Conservation (phyloP, 805 yeast species). For the Yarrowia sp. region DNA sequence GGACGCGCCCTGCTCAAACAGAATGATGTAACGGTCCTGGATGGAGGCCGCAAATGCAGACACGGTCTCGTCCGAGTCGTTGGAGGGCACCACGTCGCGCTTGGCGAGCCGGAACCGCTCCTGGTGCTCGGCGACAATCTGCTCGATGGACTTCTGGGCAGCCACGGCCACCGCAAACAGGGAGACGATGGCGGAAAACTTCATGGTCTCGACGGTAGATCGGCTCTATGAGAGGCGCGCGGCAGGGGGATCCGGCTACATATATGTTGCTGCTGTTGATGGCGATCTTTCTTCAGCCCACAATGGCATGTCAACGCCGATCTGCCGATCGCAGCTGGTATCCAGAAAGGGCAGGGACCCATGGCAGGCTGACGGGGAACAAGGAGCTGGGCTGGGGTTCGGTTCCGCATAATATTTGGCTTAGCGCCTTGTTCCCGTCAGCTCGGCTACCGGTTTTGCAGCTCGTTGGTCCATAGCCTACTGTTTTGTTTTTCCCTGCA, state of each 20-base stretch:
- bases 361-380: conserved; percentile 7
- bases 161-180: conserved; percentile 20
- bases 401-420: neutral
- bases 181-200: conserved; percentile 4
- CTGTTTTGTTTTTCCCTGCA: neutral
- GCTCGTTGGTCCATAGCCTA: conserved; percentile 11
- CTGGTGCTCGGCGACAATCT: conserved; percentile 15
- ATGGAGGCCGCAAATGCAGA: neutral
- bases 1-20: conserved; percentile 21
- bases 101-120: conserved; percentile 11
- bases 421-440: neutral
- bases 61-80: conserved; percentile 9
- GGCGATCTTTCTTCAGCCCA: conserved; percentile 10
- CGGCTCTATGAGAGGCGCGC: neutral
- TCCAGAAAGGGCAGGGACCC: conserved; percentile 7
- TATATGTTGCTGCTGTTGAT: conserved; percentile 14
- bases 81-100: conserved; percentile 5
- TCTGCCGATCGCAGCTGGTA: conserved; percentile 9
- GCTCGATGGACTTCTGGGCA: conserved; percentile 21
- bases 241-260: conserved; percentile 18
- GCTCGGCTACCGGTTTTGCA: neutral
- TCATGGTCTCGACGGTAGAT: neutral
- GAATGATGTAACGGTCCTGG: conserved; percentile 26
- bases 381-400: conserved; percentile 8
- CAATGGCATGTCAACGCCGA: conserved; percentile 16